A percentile compares a stretch with the other conserved stretches of the same genome.
These are phyloP conservation scores for Rhizophlyctis rosea DNA, from an alignment of 192 early-diverging fungal genomes.

Conservation along the genomic window DNA sequence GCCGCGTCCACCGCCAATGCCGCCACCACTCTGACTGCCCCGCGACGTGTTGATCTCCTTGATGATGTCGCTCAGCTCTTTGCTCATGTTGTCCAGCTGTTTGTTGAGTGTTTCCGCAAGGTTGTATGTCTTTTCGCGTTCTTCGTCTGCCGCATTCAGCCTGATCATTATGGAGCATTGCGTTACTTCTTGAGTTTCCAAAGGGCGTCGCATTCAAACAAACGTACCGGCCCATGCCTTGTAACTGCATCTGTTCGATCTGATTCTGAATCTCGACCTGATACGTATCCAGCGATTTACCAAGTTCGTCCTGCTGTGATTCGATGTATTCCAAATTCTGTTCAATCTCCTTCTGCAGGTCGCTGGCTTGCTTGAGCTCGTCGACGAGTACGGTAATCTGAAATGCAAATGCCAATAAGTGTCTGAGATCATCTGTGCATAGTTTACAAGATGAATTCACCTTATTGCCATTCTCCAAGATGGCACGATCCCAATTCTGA, in stretches of 20 bases:
- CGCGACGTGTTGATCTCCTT: slow-evolving; percentile 77
- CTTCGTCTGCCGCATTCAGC: slow-evolving; percentile 77
- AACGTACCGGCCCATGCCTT: not conserved
- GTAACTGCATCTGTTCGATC: not conserved
- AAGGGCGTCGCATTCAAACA: too few species aligned
- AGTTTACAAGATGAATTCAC: slow-evolving; percentile 43
- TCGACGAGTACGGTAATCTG: slow-evolving; percentile 76
- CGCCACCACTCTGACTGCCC: not conserved
- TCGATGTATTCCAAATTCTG: slow-evolving; percentile 85
- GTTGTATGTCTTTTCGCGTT: slow-evolving; percentile 81
- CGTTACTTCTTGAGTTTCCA: too few species aligned
- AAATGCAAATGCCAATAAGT: too few species aligned
- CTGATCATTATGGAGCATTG: too few species aligned
- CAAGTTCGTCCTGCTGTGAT: slow-evolving; percentile 78
- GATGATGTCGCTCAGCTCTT: slow-evolving; percentile 74
- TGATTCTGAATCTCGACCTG: slow-evolving; percentile 61
- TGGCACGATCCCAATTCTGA: slow-evolving; percentile 75
- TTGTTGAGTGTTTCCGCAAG: slow-evolving; percentile 82
- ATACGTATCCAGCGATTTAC: slow-evolving; percentile 73
- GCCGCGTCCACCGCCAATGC: slow-evolving; percentile 16
- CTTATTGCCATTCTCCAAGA: slow-evolving; percentile 79
- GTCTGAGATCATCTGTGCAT: not conserved
- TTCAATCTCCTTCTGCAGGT: slow-evolving; percentile 75
- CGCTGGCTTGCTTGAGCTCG: slow-evolving; percentile 68
- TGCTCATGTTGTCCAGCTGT: slow-evolving; percentile 83